Base-by-base conservation (phyloP, 768 basidiomycete genomes). In the Hygrophorus pudorinus region DNA sequence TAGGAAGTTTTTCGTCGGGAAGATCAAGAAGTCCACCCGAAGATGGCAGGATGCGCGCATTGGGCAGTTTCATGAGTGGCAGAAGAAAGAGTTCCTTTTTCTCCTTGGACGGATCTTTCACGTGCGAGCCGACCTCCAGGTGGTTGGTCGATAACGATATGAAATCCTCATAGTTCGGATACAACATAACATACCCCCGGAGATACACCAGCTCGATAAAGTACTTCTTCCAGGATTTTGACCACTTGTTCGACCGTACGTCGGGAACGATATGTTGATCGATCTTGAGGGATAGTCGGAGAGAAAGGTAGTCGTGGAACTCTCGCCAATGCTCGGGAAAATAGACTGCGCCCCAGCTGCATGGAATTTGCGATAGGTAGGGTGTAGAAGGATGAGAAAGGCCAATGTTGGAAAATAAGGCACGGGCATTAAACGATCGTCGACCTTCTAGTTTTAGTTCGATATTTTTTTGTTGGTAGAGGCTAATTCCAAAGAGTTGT, bases 331-430 rank as follows among this genome's bases (percentile, higher is more conserved):
- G 80, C 51, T 86, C 75, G 9, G 90, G 88, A 56, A 93, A 93
- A 65, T 91, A 93, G 30, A 88, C 69, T 2, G 86, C 89, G 11
- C 89, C 90, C 89, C 88, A 93, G 62, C 85, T 88, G 61, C 89
- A 91, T 0, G 89, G 90, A 8, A 89, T 77, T 47, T 86, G 83
- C 0, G 87, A 89, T 34, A 92, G 74, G 59, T 89, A 92, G 0
- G 90, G 88, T 0, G 78, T 78, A 1, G 67, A 64, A 0, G 72
- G 61, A 35, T 71, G 49, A 0, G 64, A 44, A n/a, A 76, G 39
- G 2, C 64, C 65, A 8, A 60, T 51, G 0, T 59, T 48, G 8
- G 59, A 56, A 58, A 92, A 85, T 16, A 82, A 61, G 0, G 55
- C 47, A 48, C 75, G 78, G 1, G 88, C 76, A 57, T 84, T 63